Evolutionary conservation across 2,329 filamentous ascomycete genomes (phyloP), one percentile per base, ranked within the genome.

Genomic region (Alternaria sp.): DNA sequence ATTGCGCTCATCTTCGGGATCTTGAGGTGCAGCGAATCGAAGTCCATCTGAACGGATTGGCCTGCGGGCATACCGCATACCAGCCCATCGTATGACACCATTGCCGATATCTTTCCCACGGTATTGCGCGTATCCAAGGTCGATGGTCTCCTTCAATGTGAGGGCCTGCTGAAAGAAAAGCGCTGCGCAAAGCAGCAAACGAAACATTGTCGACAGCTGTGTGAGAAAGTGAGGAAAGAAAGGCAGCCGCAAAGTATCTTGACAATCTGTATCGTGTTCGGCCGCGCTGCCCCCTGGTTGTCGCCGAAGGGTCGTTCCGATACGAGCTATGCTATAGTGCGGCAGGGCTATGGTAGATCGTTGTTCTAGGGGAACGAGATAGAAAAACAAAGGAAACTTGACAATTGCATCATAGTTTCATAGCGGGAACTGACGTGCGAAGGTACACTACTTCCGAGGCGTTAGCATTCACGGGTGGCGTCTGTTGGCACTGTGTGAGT

Each of bases 71-170:
- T 88, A 96, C 46, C 91, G 87, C 66, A 96, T 87, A 1, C 91
- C 92, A 8, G 92, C 84, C 90, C 91, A 95, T 76, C 90, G 85
- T 3, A 86, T 88, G 51, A 93, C 81, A 1, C 89, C 90, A 69
- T 87, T 86, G 0, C 78, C 69, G 2, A 85, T 81, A 1, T 82
- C 73, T 5, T 81, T 78, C 9, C 92, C 92, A 54, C 83, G 78
- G 73, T 93, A 93, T 25, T 83, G 86, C 28, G 89, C 86, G 74
- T 93, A 94, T 4, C 84, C 85, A 21, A 94, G 82, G 65, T 91
- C 83, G 13, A 93, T 88, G 6, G 79, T 72, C 4, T 77, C 64
- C 17, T 81, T 70, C 25, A 83, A 77, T 13, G 82, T 81, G 30
- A 69, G 52, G 5, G 61, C 57, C 46, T 67, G 59, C 54, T 73